phyloP scores from a whole-genome alignment of 1,284 basidiomycete genomes.

The Ustilago shanxiensis region DNA sequence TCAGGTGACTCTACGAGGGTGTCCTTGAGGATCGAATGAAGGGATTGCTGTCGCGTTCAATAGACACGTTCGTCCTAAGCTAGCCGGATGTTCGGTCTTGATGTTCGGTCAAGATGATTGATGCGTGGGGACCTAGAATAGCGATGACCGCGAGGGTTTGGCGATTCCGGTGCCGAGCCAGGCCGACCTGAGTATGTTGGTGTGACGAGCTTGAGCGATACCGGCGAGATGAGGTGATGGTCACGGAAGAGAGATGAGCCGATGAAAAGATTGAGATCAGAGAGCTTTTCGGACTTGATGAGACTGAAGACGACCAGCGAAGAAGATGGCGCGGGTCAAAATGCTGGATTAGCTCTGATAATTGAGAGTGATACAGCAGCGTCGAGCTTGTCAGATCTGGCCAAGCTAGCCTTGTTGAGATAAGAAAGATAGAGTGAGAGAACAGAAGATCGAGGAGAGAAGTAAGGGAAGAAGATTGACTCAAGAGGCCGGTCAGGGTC shows the following conservation, averaged over 20 bases:
- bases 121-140: too few species aligned
- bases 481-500: constrained; percentile 8
- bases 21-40: neutral
- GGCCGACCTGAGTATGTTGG: too few species aligned
- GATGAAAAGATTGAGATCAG: neutral
- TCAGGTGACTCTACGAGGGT: too few species aligned
- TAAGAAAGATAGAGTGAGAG: neutral
- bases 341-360: neutral
- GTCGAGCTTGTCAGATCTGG: too few species aligned
- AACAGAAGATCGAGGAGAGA: neutral
- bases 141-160: too few species aligned
- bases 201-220: too few species aligned
- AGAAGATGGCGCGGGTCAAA: neutral
- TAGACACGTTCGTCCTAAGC: neutral
- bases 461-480: neutral
- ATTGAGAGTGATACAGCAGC: too few species aligned
- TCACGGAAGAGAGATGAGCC: neutral
- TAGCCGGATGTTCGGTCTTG: neutral
- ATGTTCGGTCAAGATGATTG: too few species aligned
- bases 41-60: neutral
- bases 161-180: too few species aligned
- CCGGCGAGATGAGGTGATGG: too few species aligned
- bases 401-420: neutral
- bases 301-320: too few species aligned
- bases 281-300: neutral